Evolutionary conservation across 2,329 filamentous ascomycete species (phyloP).

Genomic region (Plectosphaerella plurivora): DNA sequence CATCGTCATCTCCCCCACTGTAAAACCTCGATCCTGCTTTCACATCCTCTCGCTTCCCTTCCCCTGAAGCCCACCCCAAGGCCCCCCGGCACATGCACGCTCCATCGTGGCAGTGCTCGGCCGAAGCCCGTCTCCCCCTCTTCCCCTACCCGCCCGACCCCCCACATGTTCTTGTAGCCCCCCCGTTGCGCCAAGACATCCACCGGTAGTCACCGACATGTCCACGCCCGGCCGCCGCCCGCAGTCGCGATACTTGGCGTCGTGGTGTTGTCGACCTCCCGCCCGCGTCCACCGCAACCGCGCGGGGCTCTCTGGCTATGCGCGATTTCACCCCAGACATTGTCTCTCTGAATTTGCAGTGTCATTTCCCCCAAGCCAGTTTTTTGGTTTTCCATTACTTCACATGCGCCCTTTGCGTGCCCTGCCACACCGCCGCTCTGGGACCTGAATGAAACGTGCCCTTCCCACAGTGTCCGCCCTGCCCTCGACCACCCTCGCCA

Average conservation of each 20-base stretch:
- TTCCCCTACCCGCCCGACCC: too few species aligned
- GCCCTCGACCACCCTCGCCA: too few species aligned
- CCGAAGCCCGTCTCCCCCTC: neutral
- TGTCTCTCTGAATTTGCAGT: neutral
- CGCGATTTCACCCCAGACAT: slow-evolving; percentile 9
- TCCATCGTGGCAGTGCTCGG: slow-evolving; percentile 2
- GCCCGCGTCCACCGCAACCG: slow-evolving; percentile 6
- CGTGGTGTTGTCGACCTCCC: slow-evolving; percentile 10
- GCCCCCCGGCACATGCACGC: neutral
- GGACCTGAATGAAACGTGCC: too few species aligned
- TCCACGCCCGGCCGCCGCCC: slow-evolving; percentile 8
- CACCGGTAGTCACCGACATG: slow-evolving; percentile 12
- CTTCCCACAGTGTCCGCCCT: too few species aligned
- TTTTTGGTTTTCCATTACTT: neutral
- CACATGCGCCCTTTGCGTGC: neutral
- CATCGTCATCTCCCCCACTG: too few species aligned
- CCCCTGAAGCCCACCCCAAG: neutral
- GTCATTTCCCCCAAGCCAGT: too few species aligned
- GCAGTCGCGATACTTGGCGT: slow-evolving; percentile 13
- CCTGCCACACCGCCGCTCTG: too few species aligned
- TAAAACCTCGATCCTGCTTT: neutral
- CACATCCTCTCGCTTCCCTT: neutral
- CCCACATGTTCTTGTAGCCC: neutral
- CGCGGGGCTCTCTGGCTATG: slow-evolving; percentile 1
- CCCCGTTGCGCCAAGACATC: slow-evolving; percentile 10